Evolutionary conservation across 2,329 filamentous ascomycete species (phyloP).

Genomic region (Colletotrichum liriopes): DNA sequence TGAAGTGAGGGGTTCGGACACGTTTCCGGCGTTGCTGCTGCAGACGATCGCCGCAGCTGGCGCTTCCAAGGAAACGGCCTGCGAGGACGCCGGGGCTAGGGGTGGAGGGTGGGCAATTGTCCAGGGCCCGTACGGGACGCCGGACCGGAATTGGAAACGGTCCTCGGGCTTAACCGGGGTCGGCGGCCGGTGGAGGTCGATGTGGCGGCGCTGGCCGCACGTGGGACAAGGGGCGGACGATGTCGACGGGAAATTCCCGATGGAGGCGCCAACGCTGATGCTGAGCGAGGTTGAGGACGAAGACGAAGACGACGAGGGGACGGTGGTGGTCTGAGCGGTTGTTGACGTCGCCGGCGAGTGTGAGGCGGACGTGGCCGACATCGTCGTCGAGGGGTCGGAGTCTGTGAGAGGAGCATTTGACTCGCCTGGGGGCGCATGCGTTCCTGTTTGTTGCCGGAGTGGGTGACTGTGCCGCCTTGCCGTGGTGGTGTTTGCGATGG

Average conservation of each 20-base stretch:
- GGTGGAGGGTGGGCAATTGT: slow-evolving; percentile 34
- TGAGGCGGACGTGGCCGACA: slow-evolving; percentile 21
- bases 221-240: slow-evolving; percentile 38
- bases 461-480: slow-evolving; percentile 10
- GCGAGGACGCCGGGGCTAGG: not conserved
- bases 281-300: slow-evolving; percentile 39
- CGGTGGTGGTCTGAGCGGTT: slow-evolving; percentile 35
- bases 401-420: slow-evolving; percentile 21
- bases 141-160: slow-evolving; percentile 39
- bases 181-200: slow-evolving; percentile 38
- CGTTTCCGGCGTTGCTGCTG: not conserved
- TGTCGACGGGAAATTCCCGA: slow-evolving; percentile 29
- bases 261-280: slow-evolving; percentile 35
- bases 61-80: not conserved
- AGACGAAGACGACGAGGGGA: slow-evolving; percentile 27
- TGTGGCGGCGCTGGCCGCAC: slow-evolving; percentile 37
- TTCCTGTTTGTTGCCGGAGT: slow-evolving; percentile 27
- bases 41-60: not conserved
- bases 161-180: slow-evolving; percentile 41
- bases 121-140: slow-evolving; percentile 38
- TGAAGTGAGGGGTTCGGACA: slow-evolving; percentile 9
- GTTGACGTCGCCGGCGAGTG: slow-evolving; percentile 35
- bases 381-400: slow-evolving; percentile 29
- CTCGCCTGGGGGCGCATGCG: slow-evolving; percentile 27
- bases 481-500: not conserved